phyloP scores from a whole-genome alignment of 768 basidiomycete genomes.

The Naganishia antarctica region DNA sequence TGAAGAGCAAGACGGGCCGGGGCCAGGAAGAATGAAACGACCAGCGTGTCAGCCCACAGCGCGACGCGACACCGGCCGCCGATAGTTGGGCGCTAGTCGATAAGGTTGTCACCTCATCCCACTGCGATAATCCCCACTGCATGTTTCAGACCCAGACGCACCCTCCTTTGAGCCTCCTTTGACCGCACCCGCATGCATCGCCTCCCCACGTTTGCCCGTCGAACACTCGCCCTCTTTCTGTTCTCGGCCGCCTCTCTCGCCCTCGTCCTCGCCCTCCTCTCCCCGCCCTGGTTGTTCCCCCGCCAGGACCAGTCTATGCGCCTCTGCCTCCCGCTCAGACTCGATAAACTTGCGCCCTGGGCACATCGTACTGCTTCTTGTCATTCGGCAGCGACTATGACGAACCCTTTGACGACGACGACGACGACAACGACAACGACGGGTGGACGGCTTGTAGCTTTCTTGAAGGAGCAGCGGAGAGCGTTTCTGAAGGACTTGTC shows the following conservation, averaged over 20 bases:
- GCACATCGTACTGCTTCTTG: conserved; percentile 37
- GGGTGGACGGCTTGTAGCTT: conserved; percentile 43
- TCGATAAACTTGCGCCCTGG: conserved; percentile 31
- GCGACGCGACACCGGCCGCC: background rate
- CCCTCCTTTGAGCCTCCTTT: background rate
- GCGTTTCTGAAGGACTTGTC: conserved; percentile 60
- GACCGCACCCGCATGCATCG: background rate
- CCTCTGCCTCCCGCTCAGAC: conserved; percentile 40
- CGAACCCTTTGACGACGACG: background rate
- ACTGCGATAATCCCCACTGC: too few relatives aligned
- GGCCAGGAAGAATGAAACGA: background rate
- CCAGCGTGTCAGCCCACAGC: background rate
- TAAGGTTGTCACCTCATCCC: too few relatives aligned
- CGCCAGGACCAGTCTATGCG: conserved; percentile 35
- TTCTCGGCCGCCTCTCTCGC: background rate
- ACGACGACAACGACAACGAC: background rate
- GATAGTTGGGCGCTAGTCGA: too few relatives aligned
- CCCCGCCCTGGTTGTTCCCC: conserved; percentile 12
- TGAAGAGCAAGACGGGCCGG: too few relatives aligned
- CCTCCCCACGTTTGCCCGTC: background rate
- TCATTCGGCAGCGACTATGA: conserved; percentile 17
- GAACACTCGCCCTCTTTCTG: background rate
- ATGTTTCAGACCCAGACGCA: too few relatives aligned
- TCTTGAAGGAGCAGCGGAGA: conserved; percentile 56
- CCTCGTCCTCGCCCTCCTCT: conserved; percentile 17